Percentiles rank a stretch among this genome's conserved stretches.
phyloP scores from a whole-genome alignment of 345 rosid genomes.

The Populus tremula region DNA sequence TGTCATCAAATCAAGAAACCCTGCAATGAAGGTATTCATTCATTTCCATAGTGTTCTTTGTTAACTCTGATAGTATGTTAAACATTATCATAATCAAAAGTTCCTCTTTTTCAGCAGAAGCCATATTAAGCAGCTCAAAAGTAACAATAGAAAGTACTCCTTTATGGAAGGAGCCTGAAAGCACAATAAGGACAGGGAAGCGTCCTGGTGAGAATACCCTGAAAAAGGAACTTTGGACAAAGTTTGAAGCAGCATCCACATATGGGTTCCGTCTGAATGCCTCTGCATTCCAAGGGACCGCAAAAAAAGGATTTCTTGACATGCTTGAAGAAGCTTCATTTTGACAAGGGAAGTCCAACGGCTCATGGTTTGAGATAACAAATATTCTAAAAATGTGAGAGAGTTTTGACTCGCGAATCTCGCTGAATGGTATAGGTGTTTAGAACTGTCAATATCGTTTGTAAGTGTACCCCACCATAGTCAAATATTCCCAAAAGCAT shows the following conservation, averaged over 20 bases:
- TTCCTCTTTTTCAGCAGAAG: constrained; percentile 26
- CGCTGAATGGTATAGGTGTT: constrained; percentile 5
- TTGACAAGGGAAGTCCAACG: constrained; percentile 23
- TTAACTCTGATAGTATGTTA: neutral
- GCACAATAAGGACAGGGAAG: constrained; percentile 47
- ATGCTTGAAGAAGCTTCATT: constrained; percentile 81
- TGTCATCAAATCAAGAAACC: constrained; percentile 19
- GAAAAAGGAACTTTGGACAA: constrained; percentile 93
- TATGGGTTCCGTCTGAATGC: constrained; percentile 28
- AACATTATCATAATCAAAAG: neutral
- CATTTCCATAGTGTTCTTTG: neutral
- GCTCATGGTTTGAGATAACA: constrained; percentile 13
- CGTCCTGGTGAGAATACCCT: constrained; percentile 82
- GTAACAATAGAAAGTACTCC: constrained; percentile 57
- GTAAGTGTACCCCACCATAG: constrained; percentile 5
- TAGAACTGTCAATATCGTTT: neutral
- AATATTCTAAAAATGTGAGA: neutral
- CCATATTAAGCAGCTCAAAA: constrained; percentile 21
- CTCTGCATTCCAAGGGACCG: constrained; percentile 27
- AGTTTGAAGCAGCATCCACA: constrained; percentile 77
- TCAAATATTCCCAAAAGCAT: neutral
- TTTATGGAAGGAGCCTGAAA: constrained; percentile 49
- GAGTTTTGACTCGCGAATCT: constrained; percentile 9
- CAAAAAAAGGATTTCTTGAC: constrained; percentile 73
- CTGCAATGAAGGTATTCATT: constrained; percentile 14